These are phyloP conservation scores for Magnaporthales sp. DNA, from an alignment of 2,329 filamentous ascomycete species.

Conservation along the genomic window DNA sequence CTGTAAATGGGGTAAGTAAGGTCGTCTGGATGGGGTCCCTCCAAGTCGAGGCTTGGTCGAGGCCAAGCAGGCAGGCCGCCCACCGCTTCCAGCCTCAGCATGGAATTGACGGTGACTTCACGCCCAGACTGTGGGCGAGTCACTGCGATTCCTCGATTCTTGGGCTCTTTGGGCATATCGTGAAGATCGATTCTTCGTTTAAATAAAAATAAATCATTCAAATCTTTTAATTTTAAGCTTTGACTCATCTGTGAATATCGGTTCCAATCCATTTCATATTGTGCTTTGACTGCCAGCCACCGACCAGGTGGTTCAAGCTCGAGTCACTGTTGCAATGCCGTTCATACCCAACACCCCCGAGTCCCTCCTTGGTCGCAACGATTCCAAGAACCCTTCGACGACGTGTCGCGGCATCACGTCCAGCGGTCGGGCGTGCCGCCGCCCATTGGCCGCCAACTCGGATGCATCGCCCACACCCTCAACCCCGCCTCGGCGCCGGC, in stretches of 20 bases:
- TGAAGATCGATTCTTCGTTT: not conserved
- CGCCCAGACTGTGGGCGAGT: not conserved
- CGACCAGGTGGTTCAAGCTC: not conserved
- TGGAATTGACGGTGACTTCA: slow-evolving; percentile 1
- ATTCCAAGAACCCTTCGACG: slow-evolving; percentile 74
- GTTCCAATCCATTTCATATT: not conserved
- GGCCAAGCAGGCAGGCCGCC: slow-evolving; percentile 5
- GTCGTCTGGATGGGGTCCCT: not conserved
- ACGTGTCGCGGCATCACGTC: slow-evolving; percentile 86
- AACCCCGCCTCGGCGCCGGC: slow-evolving; percentile 13
- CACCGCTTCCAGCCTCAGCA: slow-evolving; percentile 1
- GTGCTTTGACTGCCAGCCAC: not conserved
- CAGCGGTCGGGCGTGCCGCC: slow-evolving; percentile 74
- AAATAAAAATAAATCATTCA: not conserved
- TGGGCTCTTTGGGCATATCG: not conserved
- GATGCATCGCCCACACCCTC: slow-evolving; percentile 17
- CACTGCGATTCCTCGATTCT: not conserved
- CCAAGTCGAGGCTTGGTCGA: not conserved
- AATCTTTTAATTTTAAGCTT: not conserved
- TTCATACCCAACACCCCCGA: slow-evolving; percentile 71
- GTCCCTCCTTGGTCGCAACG: slow-evolving; percentile 65
- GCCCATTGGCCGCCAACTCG: slow-evolving; percentile 48
- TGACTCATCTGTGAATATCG: not conserved
- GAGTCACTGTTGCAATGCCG: slow-evolving; percentile 38
- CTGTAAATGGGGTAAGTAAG: not conserved